A percentile compares a stretch with the other conserved stretches of the same genome.
Conservation (phyloP, 192 early-diverging fungal genomes). For the Coemansia umbellata region DNA sequence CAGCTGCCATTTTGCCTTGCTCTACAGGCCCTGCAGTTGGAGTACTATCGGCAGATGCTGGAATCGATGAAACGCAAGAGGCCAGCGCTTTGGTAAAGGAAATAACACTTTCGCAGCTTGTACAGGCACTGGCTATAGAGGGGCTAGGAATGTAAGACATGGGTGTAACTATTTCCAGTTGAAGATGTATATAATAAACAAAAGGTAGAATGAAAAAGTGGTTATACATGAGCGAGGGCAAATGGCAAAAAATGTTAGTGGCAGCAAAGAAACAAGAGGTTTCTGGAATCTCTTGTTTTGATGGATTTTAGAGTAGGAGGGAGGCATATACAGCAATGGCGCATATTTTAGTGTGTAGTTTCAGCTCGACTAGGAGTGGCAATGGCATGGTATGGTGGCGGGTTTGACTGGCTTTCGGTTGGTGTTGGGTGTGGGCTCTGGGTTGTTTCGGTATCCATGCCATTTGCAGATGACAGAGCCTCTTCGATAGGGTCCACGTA, state of each 20-base stretch:
- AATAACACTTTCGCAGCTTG: slow-evolving; percentile 29
- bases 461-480: slow-evolving; percentile 15
- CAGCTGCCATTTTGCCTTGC: background rate
- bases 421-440: background rate
- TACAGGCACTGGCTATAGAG: slow-evolving; percentile 41
- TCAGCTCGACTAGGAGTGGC: background rate
- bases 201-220: no score
- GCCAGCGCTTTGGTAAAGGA: slow-evolving; percentile 18
- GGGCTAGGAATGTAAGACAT: slow-evolving; percentile 48
- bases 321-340: no score
- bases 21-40: background rate
- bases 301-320: no score
- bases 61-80: background rate
- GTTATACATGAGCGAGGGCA: no score
- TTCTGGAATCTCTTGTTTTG: no score
- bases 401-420: slow-evolving; percentile 6
- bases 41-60: background rate
- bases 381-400: slow-evolving; percentile 37
- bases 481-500: slow-evolving; percentile 48
- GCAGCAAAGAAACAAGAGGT: no score
- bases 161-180: no score
- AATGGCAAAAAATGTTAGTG: no score
- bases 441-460: background rate
- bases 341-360: background rate
- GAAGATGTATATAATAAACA: no score